Evolutionary conservation across 2,329 filamentous ascomycete genomes (phyloP), one percentile per base, ranked within the genome.

Genomic region (Trichoderma endophyticum): DNA sequence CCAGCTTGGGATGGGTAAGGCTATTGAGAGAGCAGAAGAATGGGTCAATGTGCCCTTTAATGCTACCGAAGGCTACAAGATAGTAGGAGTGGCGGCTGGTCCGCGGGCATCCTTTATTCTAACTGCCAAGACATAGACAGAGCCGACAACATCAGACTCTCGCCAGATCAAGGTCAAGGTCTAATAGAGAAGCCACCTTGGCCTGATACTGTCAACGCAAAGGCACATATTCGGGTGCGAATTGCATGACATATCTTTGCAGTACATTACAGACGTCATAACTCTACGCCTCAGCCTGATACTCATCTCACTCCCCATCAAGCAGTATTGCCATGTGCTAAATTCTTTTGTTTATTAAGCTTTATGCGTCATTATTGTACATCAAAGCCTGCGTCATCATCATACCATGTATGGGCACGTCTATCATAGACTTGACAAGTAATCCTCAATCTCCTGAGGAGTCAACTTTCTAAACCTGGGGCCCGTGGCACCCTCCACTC

Each of bases 391-490:
- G 57, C 51, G 30, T 70, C 48, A 36, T 72, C 71, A 68, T 70
- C 48, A 57, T 69, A 28, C 60, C 24, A 18, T 36, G 65, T 30
- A 54, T 32, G 66, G 54, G 62, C 63, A 73, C 74, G 73, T 75
- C 74, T 71, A 80, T 90, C 88, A 98, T 89, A 99, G 90, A 89
- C 97, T 98, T 83, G 96, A 98, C 83, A 99, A 86, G 86, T 99
- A 99, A 83, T 99, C 96, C 87, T 99, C 96, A 80, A 99, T 98
- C 86, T 99, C 96, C 85, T 97, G 94, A 79, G 97, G 94, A 79
- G 90, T 97, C 83, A 99, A 86, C 88, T 97, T 97, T 83, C 94
- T 89, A 89, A 97, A 97, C 75, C 94, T 89, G 72, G 94, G 94
- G 59, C 94, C 94, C 76, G 90, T 89, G 24, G 93, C 93, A 74